Evolutionary conservation across 1,139 yeast genomes (phyloP).

Genomic region (Blastobotrys persicus): DNA sequence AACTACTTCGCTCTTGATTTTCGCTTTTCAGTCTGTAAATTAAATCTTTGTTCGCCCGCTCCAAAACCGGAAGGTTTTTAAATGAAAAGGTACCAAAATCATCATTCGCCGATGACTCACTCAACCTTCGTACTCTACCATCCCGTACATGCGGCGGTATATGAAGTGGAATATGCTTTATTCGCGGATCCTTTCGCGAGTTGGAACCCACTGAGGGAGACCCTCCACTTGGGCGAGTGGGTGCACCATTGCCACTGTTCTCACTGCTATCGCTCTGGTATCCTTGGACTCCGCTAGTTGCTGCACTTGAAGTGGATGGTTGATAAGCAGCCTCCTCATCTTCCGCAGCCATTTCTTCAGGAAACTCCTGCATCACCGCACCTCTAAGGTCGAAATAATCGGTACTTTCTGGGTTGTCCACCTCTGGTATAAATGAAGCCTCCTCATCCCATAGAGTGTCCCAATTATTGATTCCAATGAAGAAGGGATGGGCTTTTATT

Average conservation of each 20-base stretch:
- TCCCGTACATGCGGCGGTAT: conserved; percentile 59
- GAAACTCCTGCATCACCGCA: conserved; percentile 47
- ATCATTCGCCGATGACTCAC: conserved; percentile 54
- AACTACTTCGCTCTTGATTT: conserved; percentile 50
- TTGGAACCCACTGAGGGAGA: conserved; percentile 6
- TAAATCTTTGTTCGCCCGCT: conserved; percentile 90
- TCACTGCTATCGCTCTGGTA: conserved; percentile 23
- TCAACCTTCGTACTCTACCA: conserved; percentile 57
- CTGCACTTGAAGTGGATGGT: conserved; percentile 2
- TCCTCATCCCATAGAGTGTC: conserved; percentile 64
- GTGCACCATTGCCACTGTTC: conserved; percentile 18
- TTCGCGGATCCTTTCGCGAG: conserved; percentile 16
- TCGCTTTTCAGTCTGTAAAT: conserved; percentile 83
- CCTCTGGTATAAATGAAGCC: conserved; percentile 79
- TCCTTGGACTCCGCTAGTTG: conserved; percentile 15
- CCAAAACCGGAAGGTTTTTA: conserved; percentile 83
- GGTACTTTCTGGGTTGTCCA: conserved; percentile 81
- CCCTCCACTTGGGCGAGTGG: conserved; percentile 1
- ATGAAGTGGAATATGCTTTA: conserved; percentile 42
- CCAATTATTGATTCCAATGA: conserved; percentile 67
- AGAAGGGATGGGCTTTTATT: conserved; percentile 74
- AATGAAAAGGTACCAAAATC: conserved; percentile 95
- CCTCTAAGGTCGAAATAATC: conserved; percentile 93
- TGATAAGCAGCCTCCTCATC: conserved; percentile 10
- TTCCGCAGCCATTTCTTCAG: conserved; percentile 31